Evolutionary conservation across 257 asterid species (phyloP).

Genomic region (Echium plantagineum): DNA sequence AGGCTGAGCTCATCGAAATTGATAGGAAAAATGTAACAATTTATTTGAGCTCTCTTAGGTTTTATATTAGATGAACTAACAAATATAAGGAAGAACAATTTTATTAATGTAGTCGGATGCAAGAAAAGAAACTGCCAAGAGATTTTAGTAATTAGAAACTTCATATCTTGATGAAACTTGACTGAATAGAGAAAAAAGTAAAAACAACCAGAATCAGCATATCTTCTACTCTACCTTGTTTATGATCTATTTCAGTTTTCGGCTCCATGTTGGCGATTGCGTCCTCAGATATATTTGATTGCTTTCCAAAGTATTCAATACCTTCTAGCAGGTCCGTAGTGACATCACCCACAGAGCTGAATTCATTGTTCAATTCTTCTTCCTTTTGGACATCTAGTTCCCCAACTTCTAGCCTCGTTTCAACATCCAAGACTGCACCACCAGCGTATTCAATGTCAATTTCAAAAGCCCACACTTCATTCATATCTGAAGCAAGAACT

Average conservation of each 20-base stretch:
- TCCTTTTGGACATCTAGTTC: constrained; percentile 59
- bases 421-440: constrained; percentile 57
- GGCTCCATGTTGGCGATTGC: constrained; percentile 21
- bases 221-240: constrained; percentile 32
- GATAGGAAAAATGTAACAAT: too few species aligned
- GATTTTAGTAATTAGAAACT: not conserved
- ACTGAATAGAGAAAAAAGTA: not conserved
- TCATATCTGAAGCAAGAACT: constrained; percentile 77
- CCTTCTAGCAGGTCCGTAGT: constrained; percentile 73
- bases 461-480: constrained; percentile 83
- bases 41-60: too few species aligned
- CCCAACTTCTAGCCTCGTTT: constrained; percentile 78
- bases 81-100: too few species aligned
- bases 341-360: constrained; percentile 46
- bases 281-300: constrained; percentile 45
- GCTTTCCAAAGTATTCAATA: constrained; percentile 42
- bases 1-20: too few species aligned
- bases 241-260: constrained; percentile 35
- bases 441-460: constrained; percentile 76
- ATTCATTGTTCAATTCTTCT: constrained; percentile 31
- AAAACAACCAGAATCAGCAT: not conserved
- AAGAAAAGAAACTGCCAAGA: too few species aligned
- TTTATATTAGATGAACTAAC: too few species aligned
- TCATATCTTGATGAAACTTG: not conserved
- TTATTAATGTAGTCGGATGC: too few species aligned